Conservation (phyloP, 2,329 filamentous ascomycete species). For the Colletotrichum higginsianum region DNA sequence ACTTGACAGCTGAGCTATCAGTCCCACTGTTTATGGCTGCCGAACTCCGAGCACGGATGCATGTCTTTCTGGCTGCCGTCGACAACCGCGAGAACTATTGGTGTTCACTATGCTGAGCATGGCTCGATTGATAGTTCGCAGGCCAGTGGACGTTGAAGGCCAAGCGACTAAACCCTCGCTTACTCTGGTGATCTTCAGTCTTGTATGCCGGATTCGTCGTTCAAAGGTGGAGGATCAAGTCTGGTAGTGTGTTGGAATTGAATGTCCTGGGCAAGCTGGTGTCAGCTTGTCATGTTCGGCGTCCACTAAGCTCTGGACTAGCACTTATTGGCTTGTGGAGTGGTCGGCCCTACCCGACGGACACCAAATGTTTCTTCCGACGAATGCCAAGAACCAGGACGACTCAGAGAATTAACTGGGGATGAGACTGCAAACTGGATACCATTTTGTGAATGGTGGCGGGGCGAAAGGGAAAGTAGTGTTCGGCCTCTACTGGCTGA, state of each 20-base stretch:
- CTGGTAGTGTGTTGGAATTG: constrained; percentile 1
- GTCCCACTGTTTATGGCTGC: constrained; percentile 33
- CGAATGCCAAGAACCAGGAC: constrained; percentile 16
- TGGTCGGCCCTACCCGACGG: constrained; percentile 27
- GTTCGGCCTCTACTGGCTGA: background rate
- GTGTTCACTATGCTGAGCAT: constrained; percentile 3
- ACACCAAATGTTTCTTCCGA: constrained; percentile 22
- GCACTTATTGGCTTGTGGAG: constrained; percentile 19
- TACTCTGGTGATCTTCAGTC: constrained; percentile 12
- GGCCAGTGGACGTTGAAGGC: constrained; percentile 22
- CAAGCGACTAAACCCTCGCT: constrained; percentile 17
- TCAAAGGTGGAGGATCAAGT: background rate
- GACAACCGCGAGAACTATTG: constrained; percentile 4
- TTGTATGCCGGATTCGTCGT: constrained; percentile 1
- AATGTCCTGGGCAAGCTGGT: background rate
- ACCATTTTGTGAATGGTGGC: background rate
- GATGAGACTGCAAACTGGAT: background rate
- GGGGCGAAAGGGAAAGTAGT: constrained; percentile 6
- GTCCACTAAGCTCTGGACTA: background rate
- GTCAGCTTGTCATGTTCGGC: background rate
- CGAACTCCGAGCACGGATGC: constrained; percentile 24
- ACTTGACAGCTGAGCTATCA: constrained; percentile 24
- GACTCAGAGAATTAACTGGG: constrained; percentile 12
- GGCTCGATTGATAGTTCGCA: constrained; percentile 13
- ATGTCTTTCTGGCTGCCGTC: constrained; percentile 2